Evolutionary conservation across 73 alveolate species (phyloP), one percentile per base, ranked within the genome.

Genomic region (Stentor roeselii): DNA sequence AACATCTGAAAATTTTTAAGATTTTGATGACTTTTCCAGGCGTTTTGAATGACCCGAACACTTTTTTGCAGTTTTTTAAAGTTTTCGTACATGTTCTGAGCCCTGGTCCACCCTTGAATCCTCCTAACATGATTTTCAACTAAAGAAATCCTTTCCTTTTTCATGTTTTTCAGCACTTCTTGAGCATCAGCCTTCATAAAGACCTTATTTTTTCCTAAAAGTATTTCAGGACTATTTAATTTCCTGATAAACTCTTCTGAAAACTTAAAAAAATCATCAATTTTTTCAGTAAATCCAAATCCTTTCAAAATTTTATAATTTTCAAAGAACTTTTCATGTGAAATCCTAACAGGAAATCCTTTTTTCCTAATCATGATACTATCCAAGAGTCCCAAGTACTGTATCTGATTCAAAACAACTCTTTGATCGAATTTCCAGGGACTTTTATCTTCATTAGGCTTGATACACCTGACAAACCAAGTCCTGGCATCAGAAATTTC

Each of bases 381-480:
- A 50, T 50, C 67, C 67, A 50, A 50, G 21, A 50, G 21, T 11
- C 67, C 21, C 6, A 50, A 50, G 30, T 11, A 11, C 67, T 50
- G 67, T 21, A 50, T 21, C 67, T 50, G 67, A 11, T 50, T 21
- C 21, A 50, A 50, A 50, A 50, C 67, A 50, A 50, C 67, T 21
- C 67, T 50, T 21, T 50, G 67, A 50, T 50, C 21, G 67, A 95
- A 94, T 39, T 89, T 58, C 37, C 78, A 39, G 6, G 97, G 96
- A 50, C 89, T 80, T 86, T 89, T 90, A 60, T 80, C 60, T 39
- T 76, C 85, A 82, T 95, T 95, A 30, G 99, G 98, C 83, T 95
- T 95, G n/a, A 95, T 88, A 61, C 99, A 95, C 77, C 96, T 82
- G 50, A 95, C 91, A 86, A 93, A 93, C 37, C 95, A 88, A 39